A percentile compares a stretch with the other conserved stretches of the same genome.
phyloP scores from a whole-genome alignment of 2,329 filamentous ascomycete genomes.

The Ambrosiella xylebori region DNA sequence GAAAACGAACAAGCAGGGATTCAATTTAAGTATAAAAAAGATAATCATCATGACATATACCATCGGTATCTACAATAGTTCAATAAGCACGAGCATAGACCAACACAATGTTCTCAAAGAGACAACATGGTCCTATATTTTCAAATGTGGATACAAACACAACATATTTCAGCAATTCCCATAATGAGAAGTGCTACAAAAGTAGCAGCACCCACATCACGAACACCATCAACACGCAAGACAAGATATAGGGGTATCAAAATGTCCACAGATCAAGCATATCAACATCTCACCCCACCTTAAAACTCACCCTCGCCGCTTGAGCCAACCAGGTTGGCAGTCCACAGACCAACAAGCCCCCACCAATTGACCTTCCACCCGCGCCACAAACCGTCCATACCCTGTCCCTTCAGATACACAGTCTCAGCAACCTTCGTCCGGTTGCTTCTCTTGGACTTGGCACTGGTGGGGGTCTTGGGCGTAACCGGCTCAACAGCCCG shows the following conservation, averaged over 20 bases:
- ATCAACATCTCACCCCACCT: slow-evolving; percentile 9
- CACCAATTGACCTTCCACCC: slow-evolving; percentile 67
- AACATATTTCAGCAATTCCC: too few species aligned
- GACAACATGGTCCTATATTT: too few species aligned
- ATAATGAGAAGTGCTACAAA: too few species aligned
- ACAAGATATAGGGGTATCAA: slow-evolving; percentile 1
- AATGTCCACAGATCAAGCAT: not conserved
- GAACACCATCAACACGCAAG: not conserved
- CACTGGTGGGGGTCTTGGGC: slow-evolving; percentile 4
- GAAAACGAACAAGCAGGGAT: not conserved
- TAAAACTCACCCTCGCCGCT: slow-evolving; percentile 45
- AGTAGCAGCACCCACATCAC: too few species aligned
- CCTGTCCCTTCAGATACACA: slow-evolving; percentile 44
- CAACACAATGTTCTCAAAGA: not conserved
- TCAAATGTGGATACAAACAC: too few species aligned
- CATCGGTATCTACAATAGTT: not conserved
- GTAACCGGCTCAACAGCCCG: slow-evolving; percentile 24
- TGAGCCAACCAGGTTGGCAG: slow-evolving; percentile 44
- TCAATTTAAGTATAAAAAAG: not conserved
- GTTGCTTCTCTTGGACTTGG: slow-evolving; percentile 4
- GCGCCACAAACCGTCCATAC: slow-evolving; percentile 49
- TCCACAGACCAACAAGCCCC: slow-evolving; percentile 60
- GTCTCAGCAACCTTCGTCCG: slow-evolving; percentile 21
- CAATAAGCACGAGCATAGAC: not conserved
- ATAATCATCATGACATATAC: not conserved